These are phyloP conservation scores for Colletotrichum eleusines DNA, from an alignment of 2,329 filamentous ascomycete genomes.

Conservation along the genomic window DNA sequence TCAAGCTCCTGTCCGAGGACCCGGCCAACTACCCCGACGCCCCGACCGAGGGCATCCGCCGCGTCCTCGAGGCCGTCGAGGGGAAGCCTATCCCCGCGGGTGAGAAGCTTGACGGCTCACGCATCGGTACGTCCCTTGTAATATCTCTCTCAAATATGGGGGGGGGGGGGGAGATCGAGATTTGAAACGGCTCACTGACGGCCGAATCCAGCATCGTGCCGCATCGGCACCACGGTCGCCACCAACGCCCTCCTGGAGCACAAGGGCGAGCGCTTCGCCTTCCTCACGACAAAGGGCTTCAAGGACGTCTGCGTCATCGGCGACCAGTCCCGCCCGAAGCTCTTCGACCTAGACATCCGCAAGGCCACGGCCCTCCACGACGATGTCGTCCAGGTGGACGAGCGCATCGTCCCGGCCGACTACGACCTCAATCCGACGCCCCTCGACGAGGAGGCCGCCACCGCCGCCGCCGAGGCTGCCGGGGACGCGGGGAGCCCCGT, in stretches of 20 bases:
- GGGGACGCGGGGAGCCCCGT: constrained; percentile 61
- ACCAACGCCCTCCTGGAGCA: constrained; percentile 81
- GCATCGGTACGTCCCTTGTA: constrained; percentile 46
- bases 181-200: constrained; percentile 6
- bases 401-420: constrained; percentile 78
- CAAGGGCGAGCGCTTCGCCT: constrained; percentile 77
- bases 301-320: constrained; percentile 80
- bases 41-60: constrained; percentile 76
- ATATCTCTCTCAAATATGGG: not conserved
- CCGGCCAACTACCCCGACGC: constrained; percentile 78
- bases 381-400: constrained; percentile 76
- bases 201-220: constrained; percentile 71
- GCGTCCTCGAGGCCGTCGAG: constrained; percentile 72
- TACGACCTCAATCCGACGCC: constrained; percentile 74
- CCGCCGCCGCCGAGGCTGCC: constrained; percentile 51
- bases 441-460: constrained; percentile 59
- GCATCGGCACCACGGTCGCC: constrained; percentile 82
- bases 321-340: constrained; percentile 77
- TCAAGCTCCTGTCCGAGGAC: constrained; percentile 82
- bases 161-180: not conserved
- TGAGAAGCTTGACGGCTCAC: constrained; percentile 50
- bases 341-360: constrained; percentile 77
- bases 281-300: constrained; percentile 78
- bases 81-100: constrained; percentile 65
- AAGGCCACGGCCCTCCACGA: constrained; percentile 77